Base-by-base conservation (phyloP, 352 stramenopile genomes). In the Phytopythium aichiense region DNA sequence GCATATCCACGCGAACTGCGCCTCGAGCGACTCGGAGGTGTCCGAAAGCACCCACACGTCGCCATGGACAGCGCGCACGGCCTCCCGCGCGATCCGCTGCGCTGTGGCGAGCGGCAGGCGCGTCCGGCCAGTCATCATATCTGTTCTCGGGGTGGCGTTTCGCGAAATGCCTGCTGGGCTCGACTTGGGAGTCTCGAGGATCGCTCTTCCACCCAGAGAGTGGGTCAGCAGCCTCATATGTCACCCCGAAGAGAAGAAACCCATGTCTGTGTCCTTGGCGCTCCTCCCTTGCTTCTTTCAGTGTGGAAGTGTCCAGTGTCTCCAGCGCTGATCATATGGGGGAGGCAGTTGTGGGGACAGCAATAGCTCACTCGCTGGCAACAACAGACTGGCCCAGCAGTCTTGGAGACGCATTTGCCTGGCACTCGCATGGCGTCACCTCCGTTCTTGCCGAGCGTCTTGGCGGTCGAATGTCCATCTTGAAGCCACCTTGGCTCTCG, bases 1-100 rank as follows among this genome's bases (percentile, higher is more conserved):
- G 20, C 46, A 45, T 12, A 73, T 52, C 63, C 63, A 70, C 40
- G 55, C 51, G 40, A 58, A 70, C 20, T 37, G 48, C 15, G 67
- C 56, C 23, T 35, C 43, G 5, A 67, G 42, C 54, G 50, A 49
- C 8, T 64, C 63, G 40, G 58, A 33, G 9, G 15, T 7, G 16
- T 13, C 37, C 1, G 38, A 38, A 0, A 40, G 37, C 18, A 43
- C 38, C 8, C 49, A 55, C 22, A 73, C 38, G n/a, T 55, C 40
- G 48, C 65, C 63, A 9, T 67, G 40, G 13, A 69, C 30, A 15
- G 58, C 65, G 31, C 38, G 40, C 15, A 64, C 22, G 12, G 66
- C 66, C 9, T 56, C 53, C 4, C 28, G 40, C 16, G 66, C 54
- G 30, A 72, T 40, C 3, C 62, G 57, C 18, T 42, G 58, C 37